These are phyloP conservation scores for Thraustotheca clavata DNA, from an alignment of 352 stramenopile genomes.

Conservation along the genomic window DNA sequence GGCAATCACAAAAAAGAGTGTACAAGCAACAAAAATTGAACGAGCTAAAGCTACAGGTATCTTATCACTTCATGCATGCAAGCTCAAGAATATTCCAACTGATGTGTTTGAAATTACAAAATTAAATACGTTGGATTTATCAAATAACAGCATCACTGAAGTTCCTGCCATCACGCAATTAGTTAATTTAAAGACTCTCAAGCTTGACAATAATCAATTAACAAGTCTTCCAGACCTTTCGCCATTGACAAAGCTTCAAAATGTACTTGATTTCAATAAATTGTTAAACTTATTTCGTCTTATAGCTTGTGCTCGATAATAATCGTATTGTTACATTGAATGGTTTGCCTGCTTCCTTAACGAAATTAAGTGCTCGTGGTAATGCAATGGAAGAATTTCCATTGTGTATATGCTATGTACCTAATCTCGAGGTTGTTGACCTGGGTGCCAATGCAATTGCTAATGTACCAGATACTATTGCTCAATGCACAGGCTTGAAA, in stretches of 20 bases:
- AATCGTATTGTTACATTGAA: constrained; percentile 56
- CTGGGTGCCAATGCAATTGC: constrained; percentile 48
- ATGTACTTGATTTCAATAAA: constrained; percentile 29
- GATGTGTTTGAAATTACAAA: constrained; percentile 43
- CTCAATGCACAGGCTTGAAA: constrained; percentile 40
- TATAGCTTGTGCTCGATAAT: constrained; percentile 59
- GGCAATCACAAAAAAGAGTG: constrained; percentile 62
- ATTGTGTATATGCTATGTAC: constrained; percentile 34
- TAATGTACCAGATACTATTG: constrained; percentile 37
- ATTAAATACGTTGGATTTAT: constrained; percentile 66
- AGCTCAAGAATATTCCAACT: constrained; percentile 60
- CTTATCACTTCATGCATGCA: constrained; percentile 58
- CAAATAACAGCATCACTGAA: constrained; percentile 48
- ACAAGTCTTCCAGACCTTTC: constrained; percentile 54
- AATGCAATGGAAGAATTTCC: constrained; percentile 48
- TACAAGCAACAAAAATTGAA: constrained; percentile 74
- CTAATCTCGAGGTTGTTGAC: constrained; percentile 58
- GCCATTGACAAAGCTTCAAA: constrained; percentile 51
- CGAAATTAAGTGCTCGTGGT: constrained; percentile 62
- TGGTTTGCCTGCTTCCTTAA: constrained; percentile 54
- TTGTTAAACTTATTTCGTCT: neutral
- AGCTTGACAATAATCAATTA: constrained; percentile 52
- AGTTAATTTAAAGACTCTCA: constrained; percentile 59
- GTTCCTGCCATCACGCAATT: constrained; percentile 41
- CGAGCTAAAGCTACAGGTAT: constrained; percentile 49